phyloP scores from a whole-genome alignment of 2,329 filamentous ascomycete genomes.

The Proliferodiscus dingleyae region DNA sequence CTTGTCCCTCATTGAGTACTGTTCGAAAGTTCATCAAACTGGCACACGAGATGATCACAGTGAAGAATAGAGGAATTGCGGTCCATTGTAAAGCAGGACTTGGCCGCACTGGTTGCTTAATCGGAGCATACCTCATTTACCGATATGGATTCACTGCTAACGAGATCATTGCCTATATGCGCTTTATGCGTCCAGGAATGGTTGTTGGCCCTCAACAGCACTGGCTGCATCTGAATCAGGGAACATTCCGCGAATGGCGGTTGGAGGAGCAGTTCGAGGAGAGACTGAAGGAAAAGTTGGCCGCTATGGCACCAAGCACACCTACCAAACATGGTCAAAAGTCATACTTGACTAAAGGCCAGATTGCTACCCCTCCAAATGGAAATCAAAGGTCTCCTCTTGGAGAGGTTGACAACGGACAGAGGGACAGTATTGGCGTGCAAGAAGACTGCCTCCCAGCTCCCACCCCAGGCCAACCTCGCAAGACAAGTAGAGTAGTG shows the following conservation, averaged over 20 bases:
- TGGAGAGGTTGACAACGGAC: conserved; percentile 87
- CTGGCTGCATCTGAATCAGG: conserved; percentile 97
- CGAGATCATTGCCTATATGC: conserved; percentile 96
- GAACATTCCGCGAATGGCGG: conserved; percentile 98
- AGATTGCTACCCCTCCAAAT: conserved; percentile 77
- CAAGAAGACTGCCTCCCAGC: conserved; percentile 90
- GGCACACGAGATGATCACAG: conserved; percentile 88
- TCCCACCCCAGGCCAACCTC: conserved; percentile 90
- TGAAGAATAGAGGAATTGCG: conserved; percentile 87
- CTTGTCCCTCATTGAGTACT: conserved; percentile 82
- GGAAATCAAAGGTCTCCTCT: conserved; percentile 75
- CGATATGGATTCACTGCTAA: conserved; percentile 95
- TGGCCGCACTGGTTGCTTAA: conserved; percentile 90
- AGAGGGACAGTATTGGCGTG: conserved; percentile 55
- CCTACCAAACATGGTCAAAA: conserved; percentile 59
- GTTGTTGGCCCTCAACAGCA: conserved; percentile 98
- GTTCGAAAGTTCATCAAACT: conserved; percentile 93
- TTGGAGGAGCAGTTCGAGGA: conserved; percentile 54
- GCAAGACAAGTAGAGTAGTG: conserved; percentile 78
- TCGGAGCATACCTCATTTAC: conserved; percentile 97
- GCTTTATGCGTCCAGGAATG: conserved; percentile 98
- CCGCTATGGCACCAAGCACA: conserved; percentile 46
- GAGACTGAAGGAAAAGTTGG: conserved; percentile 49
- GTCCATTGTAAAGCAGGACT: conserved; percentile 98
- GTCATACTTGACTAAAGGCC: conserved; percentile 52